A percentile compares a stretch with the other conserved stretches of the same genome.
Evolutionary conservation across 257 asterid species (phyloP).

Genomic region (Galeopsis tetrahit): DNA sequence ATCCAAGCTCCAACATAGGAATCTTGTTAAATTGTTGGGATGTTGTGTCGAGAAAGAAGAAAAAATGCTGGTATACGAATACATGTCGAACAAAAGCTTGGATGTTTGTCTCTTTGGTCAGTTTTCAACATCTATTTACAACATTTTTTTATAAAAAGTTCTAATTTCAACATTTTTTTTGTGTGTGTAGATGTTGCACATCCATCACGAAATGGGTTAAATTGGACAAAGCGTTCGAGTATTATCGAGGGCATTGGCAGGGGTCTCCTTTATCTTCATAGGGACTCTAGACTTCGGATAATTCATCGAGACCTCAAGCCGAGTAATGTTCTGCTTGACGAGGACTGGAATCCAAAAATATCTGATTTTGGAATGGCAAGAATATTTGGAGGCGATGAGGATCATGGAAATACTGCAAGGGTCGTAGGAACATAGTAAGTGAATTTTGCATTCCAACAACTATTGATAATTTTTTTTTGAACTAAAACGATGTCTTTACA

Average conservation of each 20-base stretch:
- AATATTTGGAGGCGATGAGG: constrained; percentile 57
- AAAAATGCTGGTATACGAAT: constrained; percentile 57
- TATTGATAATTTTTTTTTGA: no score
- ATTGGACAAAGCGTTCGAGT: constrained; percentile 55
- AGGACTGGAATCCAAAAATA: constrained; percentile 66
- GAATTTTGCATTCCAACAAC: neutral
- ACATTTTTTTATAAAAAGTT: neutral
- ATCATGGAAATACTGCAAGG: constrained; percentile 56
- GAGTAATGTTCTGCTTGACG: constrained; percentile 65
- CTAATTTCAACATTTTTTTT: neutral
- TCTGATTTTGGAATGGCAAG: constrained; percentile 78
- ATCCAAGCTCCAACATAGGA: constrained; percentile 63
- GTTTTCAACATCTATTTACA: constrained; percentile 1
- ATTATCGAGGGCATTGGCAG: constrained; percentile 66
- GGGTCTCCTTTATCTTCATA: constrained; percentile 71
- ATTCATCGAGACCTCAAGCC: constrained; percentile 73
- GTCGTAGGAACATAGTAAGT: constrained; percentile 81
- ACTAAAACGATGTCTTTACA: constrained; percentile 28
- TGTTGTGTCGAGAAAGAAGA: constrained; percentile 58
- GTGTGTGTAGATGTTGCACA: constrained; percentile 34
- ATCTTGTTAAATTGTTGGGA: constrained; percentile 56
- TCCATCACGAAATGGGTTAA: constrained; percentile 39
- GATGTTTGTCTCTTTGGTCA: constrained; percentile 55
- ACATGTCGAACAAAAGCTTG: constrained; percentile 63
- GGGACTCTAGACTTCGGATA: constrained; percentile 65